Evolutionary conservation across 2,329 filamentous ascomycete species (phyloP).

Genomic region (Leptographium lundbergii): DNA sequence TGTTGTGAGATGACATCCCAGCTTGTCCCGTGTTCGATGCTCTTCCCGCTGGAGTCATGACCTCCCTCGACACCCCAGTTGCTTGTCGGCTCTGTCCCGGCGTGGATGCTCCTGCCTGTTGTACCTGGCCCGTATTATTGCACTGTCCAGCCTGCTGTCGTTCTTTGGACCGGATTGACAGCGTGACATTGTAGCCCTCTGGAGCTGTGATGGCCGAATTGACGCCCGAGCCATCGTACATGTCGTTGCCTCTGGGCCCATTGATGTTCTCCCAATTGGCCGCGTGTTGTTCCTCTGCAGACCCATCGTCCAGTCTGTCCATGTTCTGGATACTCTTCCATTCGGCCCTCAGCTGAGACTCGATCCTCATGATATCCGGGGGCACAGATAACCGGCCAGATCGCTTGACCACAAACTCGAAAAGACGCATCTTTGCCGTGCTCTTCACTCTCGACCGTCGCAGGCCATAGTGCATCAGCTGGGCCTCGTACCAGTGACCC

Average conservation of each 20-base stretch:
- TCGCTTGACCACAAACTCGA: conserved; percentile 35
- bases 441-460: conserved; percentile 42
- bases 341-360: conserved; percentile 43
- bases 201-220: neutral
- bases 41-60: neutral
- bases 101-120: neutral
- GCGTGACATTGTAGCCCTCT: neutral
- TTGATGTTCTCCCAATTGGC: neutral
- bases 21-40: neutral
- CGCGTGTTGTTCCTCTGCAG: neutral
- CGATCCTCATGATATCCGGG: conserved; percentile 30
- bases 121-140: neutral
- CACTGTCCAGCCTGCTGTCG: neutral
- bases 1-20: no score
- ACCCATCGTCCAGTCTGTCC: neutral
- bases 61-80: neutral
- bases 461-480: conserved; percentile 50
- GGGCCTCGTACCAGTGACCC: conserved; percentile 49
- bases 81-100: neutral
- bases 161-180: neutral
- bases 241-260: neutral
- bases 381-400: conserved; percentile 34
- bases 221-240: neutral
- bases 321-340: conserved; percentile 20
- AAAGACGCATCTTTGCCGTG: conserved; percentile 43